Conservation (phyloP, 73 alveolate genomes). For the Effrenium voratum region DNA sequence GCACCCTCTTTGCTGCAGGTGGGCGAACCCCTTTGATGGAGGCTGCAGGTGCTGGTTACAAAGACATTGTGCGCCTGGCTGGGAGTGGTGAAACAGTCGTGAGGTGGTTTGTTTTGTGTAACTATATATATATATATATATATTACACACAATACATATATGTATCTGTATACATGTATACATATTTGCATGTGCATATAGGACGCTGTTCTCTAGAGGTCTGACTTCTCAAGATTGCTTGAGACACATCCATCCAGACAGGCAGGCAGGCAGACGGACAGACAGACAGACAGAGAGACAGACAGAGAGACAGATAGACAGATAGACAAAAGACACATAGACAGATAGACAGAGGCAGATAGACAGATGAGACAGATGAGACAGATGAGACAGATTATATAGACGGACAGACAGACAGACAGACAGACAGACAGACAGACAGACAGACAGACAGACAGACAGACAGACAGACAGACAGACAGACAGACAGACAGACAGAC, state of each 20-base stretch:
- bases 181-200: too few relatives aligned
- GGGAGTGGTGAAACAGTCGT: too few relatives aligned
- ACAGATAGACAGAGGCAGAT: neutral
- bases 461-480: slow-evolving; percentile 37
- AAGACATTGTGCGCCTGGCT: slow-evolving; percentile 63
- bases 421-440: neutral
- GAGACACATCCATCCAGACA: neutral
- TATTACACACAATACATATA: too few relatives aligned
- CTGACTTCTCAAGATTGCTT: too few relatives aligned
- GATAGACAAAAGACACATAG: neutral
- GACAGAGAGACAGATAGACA: neutral
- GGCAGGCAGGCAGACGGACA: neutral
- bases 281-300: neutral
- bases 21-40: slow-evolving; percentile 90
- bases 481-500: slow-evolving; percentile 11
- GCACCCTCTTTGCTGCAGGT: slow-evolving; percentile 19
- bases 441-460: slow-evolving; percentile 1
- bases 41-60: slow-evolving; percentile 93
- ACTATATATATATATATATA: too few relatives aligned
- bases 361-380: too few relatives aligned
- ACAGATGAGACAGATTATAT: too few relatives aligned
- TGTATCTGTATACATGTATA: too few relatives aligned
- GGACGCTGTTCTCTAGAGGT: too few relatives aligned
- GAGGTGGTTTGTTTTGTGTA: too few relatives aligned
- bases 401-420: neutral